Conservation (phyloP, 345 rosid species). For the Acer negundo region DNA sequence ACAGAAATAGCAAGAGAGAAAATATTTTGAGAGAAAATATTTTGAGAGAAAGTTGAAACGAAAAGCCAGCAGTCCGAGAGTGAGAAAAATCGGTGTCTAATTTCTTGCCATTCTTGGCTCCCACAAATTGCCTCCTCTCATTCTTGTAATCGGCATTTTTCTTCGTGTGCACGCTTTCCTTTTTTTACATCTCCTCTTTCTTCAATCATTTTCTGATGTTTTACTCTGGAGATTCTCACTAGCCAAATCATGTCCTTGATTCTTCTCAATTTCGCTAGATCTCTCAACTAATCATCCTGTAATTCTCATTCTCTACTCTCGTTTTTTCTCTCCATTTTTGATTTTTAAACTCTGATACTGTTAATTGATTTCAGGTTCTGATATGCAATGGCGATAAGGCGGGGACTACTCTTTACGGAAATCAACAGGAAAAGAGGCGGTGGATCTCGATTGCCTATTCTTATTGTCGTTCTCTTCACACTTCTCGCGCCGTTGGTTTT, state of each 20-base stretch:
- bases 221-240: constrained; percentile 12
- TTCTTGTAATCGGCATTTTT: constrained; percentile 13
- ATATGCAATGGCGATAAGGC: constrained; percentile 68
- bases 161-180: constrained; percentile 17
- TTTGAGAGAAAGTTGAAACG: background rate
- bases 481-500: constrained; percentile 64
- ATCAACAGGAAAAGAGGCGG: constrained; percentile 43
- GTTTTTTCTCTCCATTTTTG: background rate
- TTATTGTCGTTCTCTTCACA: constrained; percentile 52
- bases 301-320: constrained; percentile 13
- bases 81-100: background rate
- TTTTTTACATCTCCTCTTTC: background rate
- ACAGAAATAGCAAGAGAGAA: background rate
- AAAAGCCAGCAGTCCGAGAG: background rate
- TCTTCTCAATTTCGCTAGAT: constrained; percentile 28
- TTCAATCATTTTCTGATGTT: constrained; percentile 21
- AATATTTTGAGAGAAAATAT: background rate
- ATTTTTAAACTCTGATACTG: background rate
- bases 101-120: background rate
- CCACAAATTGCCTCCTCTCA: background rate
- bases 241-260: constrained; percentile 9
- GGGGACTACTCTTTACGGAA: constrained; percentile 48
- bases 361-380: constrained; percentile 36
- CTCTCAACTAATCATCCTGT: constrained; percentile 26
- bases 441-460: constrained; percentile 63